Evolutionary conservation across 1,284 basidiomycete genomes (phyloP).

Genomic region (Ustanciosporium gigantosporum): DNA sequence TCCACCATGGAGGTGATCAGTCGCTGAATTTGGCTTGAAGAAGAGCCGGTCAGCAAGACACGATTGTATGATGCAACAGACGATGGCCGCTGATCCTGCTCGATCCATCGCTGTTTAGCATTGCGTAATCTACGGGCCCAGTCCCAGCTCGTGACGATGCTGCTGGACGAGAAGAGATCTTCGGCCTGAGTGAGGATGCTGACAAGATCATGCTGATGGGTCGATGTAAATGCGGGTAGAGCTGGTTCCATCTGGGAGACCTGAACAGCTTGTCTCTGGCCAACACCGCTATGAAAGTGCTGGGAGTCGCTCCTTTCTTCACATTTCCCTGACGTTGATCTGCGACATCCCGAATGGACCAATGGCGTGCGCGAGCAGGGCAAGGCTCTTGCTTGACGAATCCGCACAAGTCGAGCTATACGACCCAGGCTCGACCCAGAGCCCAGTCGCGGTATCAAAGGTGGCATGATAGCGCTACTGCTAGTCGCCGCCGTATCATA

Average conservation of each 20-base stretch:
- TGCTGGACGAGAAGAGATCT: neutral
- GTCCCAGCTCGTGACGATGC: neutral
- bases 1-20: constrained; percentile 26
- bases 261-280: neutral
- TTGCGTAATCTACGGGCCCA: neutral
- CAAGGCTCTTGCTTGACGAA: no score
- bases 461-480: no score
- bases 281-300: no score
- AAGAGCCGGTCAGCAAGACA: constrained; percentile 19
- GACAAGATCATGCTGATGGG: neutral
- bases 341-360: no score
- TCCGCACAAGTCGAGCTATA: no score
- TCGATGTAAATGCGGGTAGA: neutral
- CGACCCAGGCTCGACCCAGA: no score
- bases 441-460: no score
- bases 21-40: constrained; percentile 19
- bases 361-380: no score
- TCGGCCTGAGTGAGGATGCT: neutral
- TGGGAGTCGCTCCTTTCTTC: no score
- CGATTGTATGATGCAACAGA: constrained; percentile 1
- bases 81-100: neutral
- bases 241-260: neutral
- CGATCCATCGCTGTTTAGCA: neutral
- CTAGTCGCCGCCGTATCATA: no score
- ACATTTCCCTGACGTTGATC: no score